phyloP scores from a whole-genome alignment of 345 rosid species.

The Eucalyptus rudis region DNA sequence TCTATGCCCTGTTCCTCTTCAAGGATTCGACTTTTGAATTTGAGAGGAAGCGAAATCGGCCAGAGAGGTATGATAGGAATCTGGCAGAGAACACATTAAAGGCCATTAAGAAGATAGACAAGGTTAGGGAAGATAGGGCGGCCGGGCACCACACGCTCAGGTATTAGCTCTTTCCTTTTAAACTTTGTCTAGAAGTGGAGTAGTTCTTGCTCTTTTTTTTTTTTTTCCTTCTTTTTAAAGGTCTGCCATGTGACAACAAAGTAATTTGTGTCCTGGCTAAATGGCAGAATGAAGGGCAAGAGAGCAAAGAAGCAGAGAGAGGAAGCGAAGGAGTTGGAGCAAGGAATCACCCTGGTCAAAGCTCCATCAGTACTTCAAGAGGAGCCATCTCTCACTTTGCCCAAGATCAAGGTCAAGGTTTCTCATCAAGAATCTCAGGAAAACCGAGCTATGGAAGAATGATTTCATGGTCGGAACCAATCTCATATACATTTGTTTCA shows the following conservation, averaged over 20 bases:
- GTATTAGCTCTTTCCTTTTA: constrained; percentile 9
- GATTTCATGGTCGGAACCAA: neutral
- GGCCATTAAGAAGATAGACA: constrained; percentile 88
- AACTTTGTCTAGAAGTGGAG: neutral
- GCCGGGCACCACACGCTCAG: constrained; percentile 38
- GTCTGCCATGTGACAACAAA: neutral
- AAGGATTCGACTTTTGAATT: constrained; percentile 90
- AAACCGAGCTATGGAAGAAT: constrained; percentile 72
- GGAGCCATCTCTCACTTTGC: constrained; percentile 26
- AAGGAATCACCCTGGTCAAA: constrained; percentile 34
- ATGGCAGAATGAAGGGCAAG: constrained; percentile 50
- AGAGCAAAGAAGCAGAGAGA: constrained; percentile 23
- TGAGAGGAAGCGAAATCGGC: constrained; percentile 93
- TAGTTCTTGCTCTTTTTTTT: neutral
- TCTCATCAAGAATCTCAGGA: constrained; percentile 20
- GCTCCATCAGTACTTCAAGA: constrained; percentile 26
- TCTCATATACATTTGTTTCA: neutral
- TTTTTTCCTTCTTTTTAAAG: neutral
- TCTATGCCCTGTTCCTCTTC: neutral
- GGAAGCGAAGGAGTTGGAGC: constrained; percentile 27
- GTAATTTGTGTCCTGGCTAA: neutral
- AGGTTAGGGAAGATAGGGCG: constrained; percentile 50
- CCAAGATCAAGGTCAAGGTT: constrained; percentile 49
- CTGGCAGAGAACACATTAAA: constrained; percentile 48
- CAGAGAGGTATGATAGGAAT: constrained; percentile 92